Conservation (phyloP, 345 rosid genomes). For the Alliaria petiolata region DNA sequence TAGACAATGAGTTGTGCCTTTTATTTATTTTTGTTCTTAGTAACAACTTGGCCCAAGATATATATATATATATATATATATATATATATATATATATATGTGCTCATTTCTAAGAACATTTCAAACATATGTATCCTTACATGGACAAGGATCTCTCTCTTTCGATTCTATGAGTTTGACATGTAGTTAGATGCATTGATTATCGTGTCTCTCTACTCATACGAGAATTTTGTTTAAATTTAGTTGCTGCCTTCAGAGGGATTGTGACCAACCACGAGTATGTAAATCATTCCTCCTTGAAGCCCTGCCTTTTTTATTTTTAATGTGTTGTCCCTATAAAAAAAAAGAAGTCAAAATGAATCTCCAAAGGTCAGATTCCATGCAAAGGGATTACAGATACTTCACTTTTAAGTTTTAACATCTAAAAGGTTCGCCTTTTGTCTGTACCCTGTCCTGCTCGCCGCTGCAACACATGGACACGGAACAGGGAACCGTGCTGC, state of each 20-base stretch:
- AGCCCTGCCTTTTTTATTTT: constrained; percentile 1
- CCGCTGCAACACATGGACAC: constrained; percentile 2
- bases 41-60: constrained; percentile 13
- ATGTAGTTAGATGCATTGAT: not conserved
- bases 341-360: not conserved
- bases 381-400: constrained; percentile 1
- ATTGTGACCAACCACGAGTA: not conserved
- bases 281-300: not conserved
- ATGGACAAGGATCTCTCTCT: not conserved
- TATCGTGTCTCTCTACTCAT: not conserved
- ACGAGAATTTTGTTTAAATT: not conserved
- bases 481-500: not conserved
- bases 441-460: not conserved
- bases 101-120: constrained; percentile 15
- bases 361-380: not conserved
- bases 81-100: constrained; percentile 2
- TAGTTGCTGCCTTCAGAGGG: not conserved
- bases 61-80: constrained; percentile 2
- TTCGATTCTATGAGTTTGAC: not conserved
- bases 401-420: not conserved
- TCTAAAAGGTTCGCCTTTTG: not conserved
- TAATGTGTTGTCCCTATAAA: not conserved
- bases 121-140: not conserved
- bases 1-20: not conserved
- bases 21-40: not conserved